Percentiles rank a stretch among this genome's conserved stretches.
These are phyloP conservation scores for Eucalyptus rudis DNA, from an alignment of 345 rosid genomes.

Conservation along the genomic window DNA sequence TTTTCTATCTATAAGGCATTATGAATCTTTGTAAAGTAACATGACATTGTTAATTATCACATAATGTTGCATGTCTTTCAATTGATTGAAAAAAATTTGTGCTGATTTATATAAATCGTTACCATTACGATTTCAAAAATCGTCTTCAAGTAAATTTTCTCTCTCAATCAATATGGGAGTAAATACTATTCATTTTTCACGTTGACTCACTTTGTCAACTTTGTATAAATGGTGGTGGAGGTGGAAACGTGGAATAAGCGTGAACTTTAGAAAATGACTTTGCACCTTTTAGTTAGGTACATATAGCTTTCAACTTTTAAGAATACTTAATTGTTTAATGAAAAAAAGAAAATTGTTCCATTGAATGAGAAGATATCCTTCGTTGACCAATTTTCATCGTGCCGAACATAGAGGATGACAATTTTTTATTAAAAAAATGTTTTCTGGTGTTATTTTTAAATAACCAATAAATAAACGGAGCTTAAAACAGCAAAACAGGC, in stretches of 20 bases:
- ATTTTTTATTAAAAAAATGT: not conserved
- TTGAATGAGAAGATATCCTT: not conserved
- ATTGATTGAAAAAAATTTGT: not conserved
- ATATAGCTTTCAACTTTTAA: not conserved
- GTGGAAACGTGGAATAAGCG: not conserved
- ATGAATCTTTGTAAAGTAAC: not conserved
- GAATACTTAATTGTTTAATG: not conserved
- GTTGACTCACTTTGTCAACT: not conserved
- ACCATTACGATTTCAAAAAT: not conserved
- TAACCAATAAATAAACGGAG: not conserved
- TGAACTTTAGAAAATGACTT: not conserved
- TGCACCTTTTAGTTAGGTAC: not conserved
- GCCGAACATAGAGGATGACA: not conserved
- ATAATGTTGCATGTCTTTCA: not conserved
- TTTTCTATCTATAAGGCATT: rapidly evolving
- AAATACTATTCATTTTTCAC: not conserved
- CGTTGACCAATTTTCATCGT: not conserved
- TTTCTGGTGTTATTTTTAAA: not conserved
- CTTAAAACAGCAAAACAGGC: not conserved
- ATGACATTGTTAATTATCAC: not conserved
- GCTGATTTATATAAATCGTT: not conserved
- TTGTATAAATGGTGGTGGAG: not conserved
- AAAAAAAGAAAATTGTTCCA: not conserved
- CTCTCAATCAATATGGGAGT: not conserved
- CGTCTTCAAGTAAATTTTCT: not conserved